Evolutionary conservation across 768 basidiomycete species (phyloP).

Genomic region (Kwoniella botswanensis): DNA sequence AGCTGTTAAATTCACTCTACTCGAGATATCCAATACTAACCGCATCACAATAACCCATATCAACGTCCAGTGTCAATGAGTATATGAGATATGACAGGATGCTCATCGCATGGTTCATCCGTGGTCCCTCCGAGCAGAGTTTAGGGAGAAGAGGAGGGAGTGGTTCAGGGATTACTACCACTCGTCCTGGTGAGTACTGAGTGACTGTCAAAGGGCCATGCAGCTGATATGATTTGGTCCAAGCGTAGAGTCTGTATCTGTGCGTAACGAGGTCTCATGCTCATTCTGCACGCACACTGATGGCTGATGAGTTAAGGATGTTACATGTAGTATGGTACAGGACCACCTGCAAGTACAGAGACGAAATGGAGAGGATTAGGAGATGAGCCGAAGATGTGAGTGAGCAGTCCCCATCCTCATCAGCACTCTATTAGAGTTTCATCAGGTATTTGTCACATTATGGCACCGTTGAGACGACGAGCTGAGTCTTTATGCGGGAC

Average conservation of each 20-base stretch:
- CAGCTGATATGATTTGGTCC: neutral
- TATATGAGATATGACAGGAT: slow-evolving; percentile 1
- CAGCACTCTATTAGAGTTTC: no score
- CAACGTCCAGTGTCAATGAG: neutral
- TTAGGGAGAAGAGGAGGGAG: slow-evolving; percentile 17
- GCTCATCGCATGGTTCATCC: slow-evolving; percentile 7
- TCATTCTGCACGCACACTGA: neutral
- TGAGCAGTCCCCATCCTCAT: neutral
- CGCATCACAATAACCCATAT: no score
- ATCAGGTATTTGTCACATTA: neutral
- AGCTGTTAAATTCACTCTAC: no score
- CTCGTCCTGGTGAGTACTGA: slow-evolving; percentile 16
- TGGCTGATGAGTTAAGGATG: no score
- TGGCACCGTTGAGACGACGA: neutral
- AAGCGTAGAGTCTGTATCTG: slow-evolving; percentile 17
- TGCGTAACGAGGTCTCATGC: neutral
- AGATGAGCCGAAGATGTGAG: slow-evolving; percentile 26
- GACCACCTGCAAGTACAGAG: slow-evolving; percentile 24
- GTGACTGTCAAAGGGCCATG: neutral
- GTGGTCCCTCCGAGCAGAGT: neutral
- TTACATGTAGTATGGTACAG: slow-evolving; percentile 14
- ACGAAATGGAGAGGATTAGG: slow-evolving; percentile 23
- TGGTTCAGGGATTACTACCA: slow-evolving; percentile 28
- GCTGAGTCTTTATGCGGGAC: neutral
- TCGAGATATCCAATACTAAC: no score